Evolutionary conservation across 345 rosid genomes (phyloP).

Genomic region (Aquilaria sinensis): DNA sequence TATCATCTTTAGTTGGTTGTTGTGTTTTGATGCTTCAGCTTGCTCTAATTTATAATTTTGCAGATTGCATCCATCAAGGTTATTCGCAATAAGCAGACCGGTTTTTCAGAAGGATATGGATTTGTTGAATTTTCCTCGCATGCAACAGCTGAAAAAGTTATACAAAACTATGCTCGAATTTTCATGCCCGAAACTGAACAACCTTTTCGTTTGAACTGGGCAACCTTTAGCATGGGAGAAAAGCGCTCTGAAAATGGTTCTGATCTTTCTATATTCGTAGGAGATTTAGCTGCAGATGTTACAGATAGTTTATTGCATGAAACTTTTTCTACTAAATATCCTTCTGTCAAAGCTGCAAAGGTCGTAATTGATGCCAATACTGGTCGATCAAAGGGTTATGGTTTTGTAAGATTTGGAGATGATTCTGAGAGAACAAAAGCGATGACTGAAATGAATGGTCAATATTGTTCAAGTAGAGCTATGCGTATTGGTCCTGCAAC

Average conservation of each 20-base stretch:
- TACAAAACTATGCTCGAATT: conserved; percentile 50
- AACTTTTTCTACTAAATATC: conserved; percentile 60
- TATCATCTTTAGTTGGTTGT: too few species aligned
- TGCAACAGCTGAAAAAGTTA: conserved; percentile 69
- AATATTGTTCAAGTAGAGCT: conserved; percentile 75
- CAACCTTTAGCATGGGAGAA: conserved; percentile 74
- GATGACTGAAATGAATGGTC: conserved; percentile 87
- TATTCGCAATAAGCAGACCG: conserved; percentile 81
- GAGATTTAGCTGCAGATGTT: conserved; percentile 85
- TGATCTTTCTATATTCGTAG: conserved; percentile 84
- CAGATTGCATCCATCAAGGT: conserved; percentile 79
- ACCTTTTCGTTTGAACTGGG: conserved; percentile 89
- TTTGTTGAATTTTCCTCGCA: conserved; percentile 76
- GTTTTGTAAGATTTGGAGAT: conserved; percentile 91
- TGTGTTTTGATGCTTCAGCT: too few species aligned
- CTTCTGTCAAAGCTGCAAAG: conserved; percentile 78
- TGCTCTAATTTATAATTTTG: neutral
- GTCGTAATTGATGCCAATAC: conserved; percentile 82
- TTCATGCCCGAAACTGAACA: conserved; percentile 71
- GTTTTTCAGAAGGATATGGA: conserved; percentile 81
- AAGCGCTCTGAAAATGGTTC: conserved; percentile 78
- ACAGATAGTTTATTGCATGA: conserved; percentile 57
- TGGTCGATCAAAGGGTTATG: conserved; percentile 85
- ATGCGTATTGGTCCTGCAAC: conserved; percentile 93
- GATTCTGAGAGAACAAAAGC: conserved; percentile 68